Evolutionary conservation across 768 basidiomycete genomes (phyloP), one percentile per base, ranked within the genome.

Genomic region (Tubosaeta brunneosetosa): DNA sequence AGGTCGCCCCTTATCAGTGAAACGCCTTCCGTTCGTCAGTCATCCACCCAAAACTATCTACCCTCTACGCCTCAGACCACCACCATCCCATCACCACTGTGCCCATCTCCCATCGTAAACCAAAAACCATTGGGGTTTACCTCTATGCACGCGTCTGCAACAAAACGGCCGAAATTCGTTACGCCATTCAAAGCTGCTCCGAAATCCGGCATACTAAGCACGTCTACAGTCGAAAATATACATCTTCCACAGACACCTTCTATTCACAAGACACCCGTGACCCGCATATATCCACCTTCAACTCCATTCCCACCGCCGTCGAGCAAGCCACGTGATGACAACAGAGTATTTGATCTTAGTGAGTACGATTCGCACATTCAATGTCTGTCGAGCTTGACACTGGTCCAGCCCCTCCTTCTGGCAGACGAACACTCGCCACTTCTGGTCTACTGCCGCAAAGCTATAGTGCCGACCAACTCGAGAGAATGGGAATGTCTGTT

Each of bases 171-270:
- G 31, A 73, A 72, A n/a, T 85, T 85, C 54, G 66, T 77, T 7
- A 85, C 84, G 2, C 84, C 84, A 0, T 86, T 87, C 64, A 87
- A 85, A 60, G 49, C 66, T 6, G 78, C 77, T 26, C 71, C 78
- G 71, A 71, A 69, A 55, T 77, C 78, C 43, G 72, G 71, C 34
- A 73, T 77, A 25, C 32, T 47, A 16, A 44, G 22, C 13, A 16
- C 49, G 36, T 44, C 43, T 31, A n/a, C 22, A 34, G 22, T 34
- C 14, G 60, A 55, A 47, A 34, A 44, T 12, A 29, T 22, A 16
- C 40, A 47, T 17, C 40, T 25, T 37, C 22, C 54, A 22, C 17
- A 41, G 31, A 49, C 52, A 4, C 47, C 59, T 9, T 22, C 52
- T 2, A 33, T 19, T 26, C 29, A 33, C 14, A 52, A 19, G 34